phyloP scores from a whole-genome alignment of 2,329 filamentous ascomycete genomes.

The Neopestalotiopsis clavispora region DNA sequence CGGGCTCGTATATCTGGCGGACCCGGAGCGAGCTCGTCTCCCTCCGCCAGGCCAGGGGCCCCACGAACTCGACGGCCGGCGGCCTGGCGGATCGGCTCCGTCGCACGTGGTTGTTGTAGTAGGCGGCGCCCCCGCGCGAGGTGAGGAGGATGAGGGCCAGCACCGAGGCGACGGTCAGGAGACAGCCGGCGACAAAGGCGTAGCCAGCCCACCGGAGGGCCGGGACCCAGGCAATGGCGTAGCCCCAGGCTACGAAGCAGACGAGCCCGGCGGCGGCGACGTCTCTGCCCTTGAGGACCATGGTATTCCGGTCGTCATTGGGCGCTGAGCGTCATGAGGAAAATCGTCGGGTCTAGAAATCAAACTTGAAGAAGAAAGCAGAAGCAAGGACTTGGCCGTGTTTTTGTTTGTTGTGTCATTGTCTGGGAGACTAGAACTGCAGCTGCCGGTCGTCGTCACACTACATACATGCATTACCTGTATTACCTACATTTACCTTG shows the following conservation, averaged over 20 bases:
- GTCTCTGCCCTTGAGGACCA: conserved; percentile 78
- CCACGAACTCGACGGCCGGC: conserved; percentile 63
- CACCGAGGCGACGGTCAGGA: conserved; percentile 59
- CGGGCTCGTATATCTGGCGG: conserved; percentile 69
- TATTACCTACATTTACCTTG: too few relatives aligned
- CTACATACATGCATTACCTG: background rate
- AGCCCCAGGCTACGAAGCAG: conserved; percentile 86
- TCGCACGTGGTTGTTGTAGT: conserved; percentile 39
- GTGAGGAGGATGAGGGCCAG: conserved; percentile 66
- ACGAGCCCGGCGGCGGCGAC: conserved; percentile 69
- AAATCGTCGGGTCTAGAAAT: background rate
- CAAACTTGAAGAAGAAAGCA: background rate
- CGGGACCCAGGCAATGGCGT: conserved; percentile 82
- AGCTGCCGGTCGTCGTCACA: background rate
- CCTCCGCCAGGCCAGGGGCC: conserved; percentile 67
- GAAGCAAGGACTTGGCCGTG: background rate
- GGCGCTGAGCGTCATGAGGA: background rate
- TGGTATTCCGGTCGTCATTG: conserved; percentile 39
- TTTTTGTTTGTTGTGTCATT: conserved; percentile 2
- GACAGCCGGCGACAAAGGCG: conserved; percentile 75
- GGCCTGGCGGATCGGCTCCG: conserved; percentile 44
- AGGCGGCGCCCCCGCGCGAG: conserved; percentile 51
- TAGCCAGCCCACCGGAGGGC: conserved; percentile 83
- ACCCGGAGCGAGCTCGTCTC: conserved; percentile 71
- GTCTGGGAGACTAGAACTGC: background rate